Evolutionary conservation across 1,284 basidiomycete genomes (phyloP).

Genomic region (Athelia sp.): DNA sequence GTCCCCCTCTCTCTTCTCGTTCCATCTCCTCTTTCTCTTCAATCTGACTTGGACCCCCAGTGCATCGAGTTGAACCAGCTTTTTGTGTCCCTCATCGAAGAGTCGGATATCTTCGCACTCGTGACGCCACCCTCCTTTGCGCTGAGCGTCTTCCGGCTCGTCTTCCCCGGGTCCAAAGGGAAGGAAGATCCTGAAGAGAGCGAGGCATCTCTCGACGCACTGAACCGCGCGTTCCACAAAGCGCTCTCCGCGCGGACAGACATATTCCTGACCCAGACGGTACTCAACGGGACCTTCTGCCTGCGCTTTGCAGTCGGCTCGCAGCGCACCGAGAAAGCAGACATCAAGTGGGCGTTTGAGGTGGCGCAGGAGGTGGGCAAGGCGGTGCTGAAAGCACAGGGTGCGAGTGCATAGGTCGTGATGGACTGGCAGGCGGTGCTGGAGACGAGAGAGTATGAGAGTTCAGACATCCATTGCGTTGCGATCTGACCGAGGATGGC

Average conservation of each 20-base stretch:
- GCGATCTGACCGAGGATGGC: too few relatives aligned
- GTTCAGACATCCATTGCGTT: too few relatives aligned
- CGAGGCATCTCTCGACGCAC: slow-evolving; percentile 47
- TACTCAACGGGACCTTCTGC: slow-evolving; percentile 66
- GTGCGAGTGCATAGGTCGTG: too few relatives aligned
- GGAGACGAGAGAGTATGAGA: too few relatives aligned
- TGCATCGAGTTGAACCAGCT: slow-evolving; percentile 56
- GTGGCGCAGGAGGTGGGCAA: slow-evolving; percentile 14
- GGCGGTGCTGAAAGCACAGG: too few relatives aligned
- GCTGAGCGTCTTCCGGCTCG: slow-evolving; percentile 75
- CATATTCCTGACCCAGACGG: slow-evolving; percentile 75
- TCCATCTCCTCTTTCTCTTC: neutral
- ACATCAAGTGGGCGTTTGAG: slow-evolving; percentile 60
- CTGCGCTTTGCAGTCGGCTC: slow-evolving; percentile 76
- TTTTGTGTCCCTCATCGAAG: slow-evolving; percentile 56
- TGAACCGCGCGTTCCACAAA: slow-evolving; percentile 62
- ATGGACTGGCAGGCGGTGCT: too few relatives aligned
- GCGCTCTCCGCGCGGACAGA: slow-evolving; percentile 57
- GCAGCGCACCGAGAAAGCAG: slow-evolving; percentile 56
- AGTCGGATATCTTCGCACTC: slow-evolving; percentile 48
- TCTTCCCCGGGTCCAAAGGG: slow-evolving; percentile 21
- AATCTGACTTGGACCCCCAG: slow-evolving; percentile 27
- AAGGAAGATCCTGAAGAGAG: too few relatives aligned
- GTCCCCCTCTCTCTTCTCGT: slow-evolving; percentile 16
- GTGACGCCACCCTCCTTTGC: slow-evolving; percentile 61